phyloP scores from a whole-genome alignment of 1,284 basidiomycete genomes.

The Anthracocystis walkeri region DNA sequence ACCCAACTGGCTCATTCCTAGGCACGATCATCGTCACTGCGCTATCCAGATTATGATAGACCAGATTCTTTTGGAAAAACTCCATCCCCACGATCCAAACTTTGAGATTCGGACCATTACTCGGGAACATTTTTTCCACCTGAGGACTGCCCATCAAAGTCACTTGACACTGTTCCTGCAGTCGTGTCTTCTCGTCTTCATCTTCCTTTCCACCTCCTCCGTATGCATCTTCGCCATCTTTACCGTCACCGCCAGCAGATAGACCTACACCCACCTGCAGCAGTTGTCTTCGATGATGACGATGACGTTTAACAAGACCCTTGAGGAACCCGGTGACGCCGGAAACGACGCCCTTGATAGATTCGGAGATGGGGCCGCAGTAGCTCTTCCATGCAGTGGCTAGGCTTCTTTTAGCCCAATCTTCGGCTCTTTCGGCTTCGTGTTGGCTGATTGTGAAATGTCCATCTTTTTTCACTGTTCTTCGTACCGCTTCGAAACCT shows the following conservation, averaged over 20 bases:
- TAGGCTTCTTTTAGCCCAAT: not conserved
- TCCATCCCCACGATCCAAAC: constrained; percentile 38
- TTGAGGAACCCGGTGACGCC: too few species aligned
- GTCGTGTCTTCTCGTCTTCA: not conserved
- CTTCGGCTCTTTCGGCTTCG: not conserved
- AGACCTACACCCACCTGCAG: not conserved
- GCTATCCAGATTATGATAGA: constrained; percentile 38
- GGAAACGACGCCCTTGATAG: not conserved
- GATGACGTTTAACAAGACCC: too few species aligned
- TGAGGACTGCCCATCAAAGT: constrained; percentile 23
- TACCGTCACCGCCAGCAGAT: not conserved
- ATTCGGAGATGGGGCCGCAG: not conserved
- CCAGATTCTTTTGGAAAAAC: constrained; percentile 41
- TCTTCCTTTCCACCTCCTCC: too few species aligned
- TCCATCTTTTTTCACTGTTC: not conserved
- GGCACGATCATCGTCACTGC: constrained; percentile 26
- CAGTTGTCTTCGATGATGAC: not conserved
- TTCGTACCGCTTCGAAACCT: constrained; percentile 3
- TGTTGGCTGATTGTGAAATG: not conserved
- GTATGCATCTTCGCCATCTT: not conserved
- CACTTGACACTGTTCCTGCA: constrained; percentile 12
- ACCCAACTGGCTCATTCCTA: constrained; percentile 1
- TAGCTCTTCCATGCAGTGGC: constrained; percentile 13
- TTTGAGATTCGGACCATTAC: constrained; percentile 23
- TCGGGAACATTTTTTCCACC: constrained; percentile 37